These are phyloP conservation scores for Phyllostachys edulis DNA, from an alignment of 176 grass and related monocot genomes.

Conservation along the genomic window DNA sequence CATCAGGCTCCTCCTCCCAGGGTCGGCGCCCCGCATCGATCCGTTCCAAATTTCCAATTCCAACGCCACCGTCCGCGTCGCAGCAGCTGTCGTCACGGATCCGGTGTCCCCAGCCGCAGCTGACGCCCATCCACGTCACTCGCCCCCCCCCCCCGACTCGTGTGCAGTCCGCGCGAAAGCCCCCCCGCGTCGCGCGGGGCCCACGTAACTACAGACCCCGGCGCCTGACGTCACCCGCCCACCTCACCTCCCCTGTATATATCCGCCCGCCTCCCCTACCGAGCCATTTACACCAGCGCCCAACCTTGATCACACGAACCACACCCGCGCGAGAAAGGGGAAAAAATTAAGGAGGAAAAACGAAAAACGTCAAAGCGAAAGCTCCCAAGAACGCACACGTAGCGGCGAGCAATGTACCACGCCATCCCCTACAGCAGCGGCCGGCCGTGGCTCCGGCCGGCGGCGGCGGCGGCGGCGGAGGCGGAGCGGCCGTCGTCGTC, in stretches of 20 bases:
- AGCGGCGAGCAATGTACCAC: constrained; percentile 55
- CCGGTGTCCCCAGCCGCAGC: constrained; percentile 14
- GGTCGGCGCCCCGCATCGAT: not conserved
- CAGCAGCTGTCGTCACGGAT: constrained; percentile 37
- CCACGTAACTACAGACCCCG: not conserved
- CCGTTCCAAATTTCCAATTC: not conserved
- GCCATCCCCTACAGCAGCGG: constrained; percentile 72
- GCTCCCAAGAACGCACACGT: not conserved
- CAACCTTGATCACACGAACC: constrained; percentile 29
- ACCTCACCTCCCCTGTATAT: constrained; percentile 42
- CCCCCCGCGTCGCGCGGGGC: constrained; percentile 13
- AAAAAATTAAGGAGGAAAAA: not conserved
- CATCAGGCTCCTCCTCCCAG: not conserved
- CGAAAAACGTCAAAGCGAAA: not conserved
- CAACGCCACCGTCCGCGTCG: constrained; percentile 31
- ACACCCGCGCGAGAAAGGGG: not conserved
- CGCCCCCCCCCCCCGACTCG: not conserved
- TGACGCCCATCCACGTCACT: constrained; percentile 40
- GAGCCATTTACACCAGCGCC: constrained; percentile 7
- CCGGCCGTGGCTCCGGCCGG: constrained; percentile 37
- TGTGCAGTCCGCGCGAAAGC: constrained; percentile 34
- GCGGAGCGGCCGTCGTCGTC: not conserved
- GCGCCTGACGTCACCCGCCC: constrained; percentile 29
- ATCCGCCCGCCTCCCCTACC: constrained; percentile 6
- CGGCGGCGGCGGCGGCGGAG: not conserved